These are phyloP conservation scores for Reutealis trisperma DNA, from an alignment of 345 rosid genomes.

Conservation along the genomic window DNA sequence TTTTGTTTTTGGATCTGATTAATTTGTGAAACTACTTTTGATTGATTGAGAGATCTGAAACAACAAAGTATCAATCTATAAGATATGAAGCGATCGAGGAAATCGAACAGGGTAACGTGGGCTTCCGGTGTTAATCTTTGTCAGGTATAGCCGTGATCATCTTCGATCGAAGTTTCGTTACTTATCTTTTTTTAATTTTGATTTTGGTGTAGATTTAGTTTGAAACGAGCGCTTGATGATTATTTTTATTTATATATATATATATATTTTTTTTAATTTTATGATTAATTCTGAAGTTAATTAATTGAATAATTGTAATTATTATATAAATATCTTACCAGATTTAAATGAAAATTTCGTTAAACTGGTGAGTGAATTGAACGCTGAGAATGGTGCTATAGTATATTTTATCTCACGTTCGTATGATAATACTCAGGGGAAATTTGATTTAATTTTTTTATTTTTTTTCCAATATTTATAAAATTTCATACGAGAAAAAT, in stretches of 20 bases:
- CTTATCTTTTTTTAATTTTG: too few relatives aligned
- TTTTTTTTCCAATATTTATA: too few relatives aligned
- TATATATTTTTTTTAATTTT: neutral
- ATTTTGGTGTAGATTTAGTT: too few relatives aligned
- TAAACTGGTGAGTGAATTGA: conserved; percentile 5
- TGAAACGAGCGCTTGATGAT: too few relatives aligned
- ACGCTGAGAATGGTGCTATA: conserved; percentile 11
- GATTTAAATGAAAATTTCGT: neutral
- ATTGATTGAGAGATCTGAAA: neutral
- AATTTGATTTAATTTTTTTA: neutral
- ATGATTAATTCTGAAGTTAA: neutral
- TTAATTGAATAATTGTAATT: neutral
- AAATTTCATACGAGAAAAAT: too few relatives aligned
- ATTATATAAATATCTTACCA: neutral
- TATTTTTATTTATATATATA: too few relatives aligned
- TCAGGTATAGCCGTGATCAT: conserved; percentile 46
- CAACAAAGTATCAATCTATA: neutral
- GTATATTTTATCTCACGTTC: neutral
- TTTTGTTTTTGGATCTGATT: neutral
- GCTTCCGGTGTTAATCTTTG: conserved; percentile 50
- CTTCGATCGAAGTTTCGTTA: neutral
- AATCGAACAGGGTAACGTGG: conserved; percentile 61
- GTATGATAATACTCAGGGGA: neutral
- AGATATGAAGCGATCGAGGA: conserved; percentile 52
- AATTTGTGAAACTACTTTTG: neutral